Conservation (phyloP, 805 yeast species). For the Teunomyces gatunensis region DNA sequence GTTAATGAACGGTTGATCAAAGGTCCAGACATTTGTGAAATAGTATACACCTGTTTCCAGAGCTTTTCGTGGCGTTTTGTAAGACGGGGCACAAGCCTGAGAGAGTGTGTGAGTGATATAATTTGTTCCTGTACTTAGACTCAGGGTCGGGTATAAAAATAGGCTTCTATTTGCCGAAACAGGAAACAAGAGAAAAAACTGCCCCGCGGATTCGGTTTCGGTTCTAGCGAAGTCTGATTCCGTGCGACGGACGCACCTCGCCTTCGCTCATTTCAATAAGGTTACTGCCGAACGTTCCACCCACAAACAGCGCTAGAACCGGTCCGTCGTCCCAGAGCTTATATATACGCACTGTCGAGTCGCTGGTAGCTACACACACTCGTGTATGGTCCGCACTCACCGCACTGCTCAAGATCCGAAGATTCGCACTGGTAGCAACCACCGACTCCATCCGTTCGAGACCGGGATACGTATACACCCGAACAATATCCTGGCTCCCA, state of each 20-base stretch:
- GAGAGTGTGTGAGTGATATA: background rate
- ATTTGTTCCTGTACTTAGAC: background rate
- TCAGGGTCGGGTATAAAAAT: background rate
- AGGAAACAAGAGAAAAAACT: background rate
- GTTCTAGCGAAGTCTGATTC: background rate
- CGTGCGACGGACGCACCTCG: conserved; percentile 1
- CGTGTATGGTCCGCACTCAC: conserved; percentile 61
- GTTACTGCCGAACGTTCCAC: conserved; percentile 8
- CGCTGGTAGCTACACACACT: conserved; percentile 74
- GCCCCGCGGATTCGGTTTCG: background rate
- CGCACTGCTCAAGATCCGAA: conserved; percentile 66
- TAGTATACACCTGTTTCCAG: too few species aligned
- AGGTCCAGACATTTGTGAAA: conserved; percentile 42
- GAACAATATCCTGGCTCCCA: conserved; percentile 54
- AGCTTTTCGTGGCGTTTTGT: background rate
- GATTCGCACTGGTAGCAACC: conserved; percentile 41
- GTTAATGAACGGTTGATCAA: conserved; percentile 76
- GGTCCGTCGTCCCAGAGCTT: conserved; percentile 53
- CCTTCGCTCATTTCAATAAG: conserved; percentile 12
- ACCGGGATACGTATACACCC: conserved; percentile 67
- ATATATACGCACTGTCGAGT: conserved; percentile 73
- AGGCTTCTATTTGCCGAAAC: too few species aligned
- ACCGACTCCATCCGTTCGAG: conserved; percentile 50
- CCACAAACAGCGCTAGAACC: background rate
- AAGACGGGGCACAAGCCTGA: background rate